Percentiles rank a stretch among this genome's conserved stretches.
These are phyloP conservation scores for Verticillium isaacii DNA, from an alignment of 2,329 filamentous ascomycete species.

Conservation along the genomic window DNA sequence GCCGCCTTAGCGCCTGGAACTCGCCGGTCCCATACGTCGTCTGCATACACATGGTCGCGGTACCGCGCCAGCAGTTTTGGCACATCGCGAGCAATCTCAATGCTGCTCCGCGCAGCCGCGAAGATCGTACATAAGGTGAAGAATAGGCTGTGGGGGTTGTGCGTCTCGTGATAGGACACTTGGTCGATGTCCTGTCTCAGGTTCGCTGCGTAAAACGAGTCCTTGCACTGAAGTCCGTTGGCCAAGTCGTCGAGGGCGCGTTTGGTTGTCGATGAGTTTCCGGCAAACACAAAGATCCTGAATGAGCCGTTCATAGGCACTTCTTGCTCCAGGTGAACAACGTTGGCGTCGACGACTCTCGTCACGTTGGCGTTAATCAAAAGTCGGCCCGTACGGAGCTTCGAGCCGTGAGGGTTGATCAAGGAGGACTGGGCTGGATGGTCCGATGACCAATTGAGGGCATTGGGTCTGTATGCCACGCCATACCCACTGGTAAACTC, in stretches of 20 bases:
- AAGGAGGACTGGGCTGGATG: conserved; percentile 68
- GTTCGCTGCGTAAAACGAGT: conserved; percentile 69
- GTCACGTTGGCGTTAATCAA: conserved; percentile 79
- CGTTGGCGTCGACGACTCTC: conserved; percentile 81
- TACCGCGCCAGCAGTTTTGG: conserved; percentile 71
- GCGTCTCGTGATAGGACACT: conserved; percentile 71
- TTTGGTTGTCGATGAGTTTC: conserved; percentile 53
- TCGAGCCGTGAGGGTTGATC: conserved; percentile 62
- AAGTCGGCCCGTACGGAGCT: conserved; percentile 68
- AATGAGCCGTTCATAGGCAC: conserved; percentile 85
- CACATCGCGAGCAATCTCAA: conserved; percentile 69
- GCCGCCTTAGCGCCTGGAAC: conserved; percentile 67
- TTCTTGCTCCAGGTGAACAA: conserved; percentile 86
- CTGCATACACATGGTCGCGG: conserved; percentile 77
- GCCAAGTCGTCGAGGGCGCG: conserved; percentile 68
- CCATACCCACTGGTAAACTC: conserved; percentile 93
- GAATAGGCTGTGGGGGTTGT: conserved; percentile 82
- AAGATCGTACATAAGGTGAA: conserved; percentile 77
- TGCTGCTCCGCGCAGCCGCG: conserved; percentile 58
- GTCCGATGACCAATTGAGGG: conserved; percentile 73
- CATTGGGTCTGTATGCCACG: conserved; percentile 77
- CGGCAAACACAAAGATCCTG: conserved; percentile 82
- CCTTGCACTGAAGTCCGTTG: conserved; percentile 55
- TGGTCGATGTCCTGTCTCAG: conserved; percentile 53
- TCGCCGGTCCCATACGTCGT: conserved; percentile 70